Percentiles rank a stretch among this genome's conserved stretches.
Evolutionary conservation across 1,139 yeast species (phyloP).

Genomic region (Suhomyces taliae): DNA sequence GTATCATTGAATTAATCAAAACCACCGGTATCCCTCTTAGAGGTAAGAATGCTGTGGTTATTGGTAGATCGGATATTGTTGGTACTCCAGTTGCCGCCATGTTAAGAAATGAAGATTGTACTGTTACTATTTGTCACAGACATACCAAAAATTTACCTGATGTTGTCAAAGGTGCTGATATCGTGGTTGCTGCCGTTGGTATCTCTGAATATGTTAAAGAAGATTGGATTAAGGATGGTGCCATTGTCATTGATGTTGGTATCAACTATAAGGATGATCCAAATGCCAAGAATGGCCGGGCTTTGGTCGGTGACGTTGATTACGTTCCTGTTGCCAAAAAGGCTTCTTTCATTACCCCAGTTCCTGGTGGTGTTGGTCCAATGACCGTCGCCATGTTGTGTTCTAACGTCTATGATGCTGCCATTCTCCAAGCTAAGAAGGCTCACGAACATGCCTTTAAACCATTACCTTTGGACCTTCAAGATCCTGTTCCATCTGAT

Average conservation of each 20-base stretch:
- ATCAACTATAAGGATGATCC: constrained; percentile 81
- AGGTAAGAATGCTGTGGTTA: constrained; percentile 85
- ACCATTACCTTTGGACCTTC: constrained; percentile 65
- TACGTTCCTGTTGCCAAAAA: constrained; percentile 62
- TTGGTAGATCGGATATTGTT: constrained; percentile 95
- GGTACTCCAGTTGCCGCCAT: constrained; percentile 91
- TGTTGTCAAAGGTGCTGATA: constrained; percentile 71
- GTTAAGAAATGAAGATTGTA: constrained; percentile 75
- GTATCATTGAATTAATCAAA: constrained; percentile 66
- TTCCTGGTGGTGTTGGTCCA: constrained; percentile 99
- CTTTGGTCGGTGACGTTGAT: constrained; percentile 94
- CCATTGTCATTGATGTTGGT: constrained; percentile 94
- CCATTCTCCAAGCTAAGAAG: constrained; percentile 52
- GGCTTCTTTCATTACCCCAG: constrained; percentile 87
- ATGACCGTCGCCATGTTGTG: constrained; percentile 96
- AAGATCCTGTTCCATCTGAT: constrained; percentile 90
- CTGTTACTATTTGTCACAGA: constrained; percentile 77
- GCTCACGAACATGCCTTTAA: constrained; percentile 48
- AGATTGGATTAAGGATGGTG: constrained; percentile 82
- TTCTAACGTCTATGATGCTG: constrained; percentile 65
- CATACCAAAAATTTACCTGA: constrained; percentile 52
- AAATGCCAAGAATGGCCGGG: constrained; percentile 65
- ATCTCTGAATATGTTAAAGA: constrained; percentile 80
- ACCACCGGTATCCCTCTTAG: constrained; percentile 58
- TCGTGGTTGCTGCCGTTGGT: constrained; percentile 92